These are phyloP conservation scores for Onygenales sp. DNA, from an alignment of 2,329 filamentous ascomycete species.

Conservation along the genomic window DNA sequence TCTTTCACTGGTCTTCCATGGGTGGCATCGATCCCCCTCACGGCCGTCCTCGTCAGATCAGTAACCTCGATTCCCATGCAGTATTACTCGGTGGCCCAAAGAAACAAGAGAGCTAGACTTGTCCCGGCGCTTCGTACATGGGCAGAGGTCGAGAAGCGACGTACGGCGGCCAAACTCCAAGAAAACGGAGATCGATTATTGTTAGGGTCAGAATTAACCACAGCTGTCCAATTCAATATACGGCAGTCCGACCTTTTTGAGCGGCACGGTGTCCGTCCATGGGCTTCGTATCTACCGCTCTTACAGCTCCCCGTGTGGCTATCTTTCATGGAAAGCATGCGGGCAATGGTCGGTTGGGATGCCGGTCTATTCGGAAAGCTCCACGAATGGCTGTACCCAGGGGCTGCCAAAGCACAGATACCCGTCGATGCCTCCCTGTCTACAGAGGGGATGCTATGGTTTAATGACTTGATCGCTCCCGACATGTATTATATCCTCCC, in stretches of 20 bases:
- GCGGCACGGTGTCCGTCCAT: constrained; percentile 20
- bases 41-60: constrained; percentile 43
- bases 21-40: constrained; percentile 45
- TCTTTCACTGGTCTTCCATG: constrained; percentile 41
- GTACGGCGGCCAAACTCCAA: constrained; percentile 7
- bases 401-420: constrained; percentile 13
- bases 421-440: constrained; percentile 41
- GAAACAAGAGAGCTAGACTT: constrained; percentile 33
- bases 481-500: constrained; percentile 45
- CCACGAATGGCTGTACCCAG: background rate
- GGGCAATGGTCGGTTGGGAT: constrained; percentile 37
- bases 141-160: constrained; percentile 15
- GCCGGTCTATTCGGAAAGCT: constrained; percentile 15
- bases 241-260: constrained; percentile 21
- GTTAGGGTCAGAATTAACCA: constrained; percentile 4
- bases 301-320: constrained; percentile 40
- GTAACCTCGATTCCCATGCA: constrained; percentile 40
- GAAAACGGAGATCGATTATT: constrained; percentile 3
- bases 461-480: constrained; percentile 44
- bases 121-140: constrained; percentile 34
- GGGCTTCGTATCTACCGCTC: constrained; percentile 23
- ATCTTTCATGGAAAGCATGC: constrained; percentile 37
- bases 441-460: constrained; percentile 53
- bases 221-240: constrained; percentile 16
- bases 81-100: constrained; percentile 31